These are phyloP conservation scores for Geotrichum ghanense DNA, from an alignment of 805 yeast genomes.

Conservation along the genomic window DNA sequence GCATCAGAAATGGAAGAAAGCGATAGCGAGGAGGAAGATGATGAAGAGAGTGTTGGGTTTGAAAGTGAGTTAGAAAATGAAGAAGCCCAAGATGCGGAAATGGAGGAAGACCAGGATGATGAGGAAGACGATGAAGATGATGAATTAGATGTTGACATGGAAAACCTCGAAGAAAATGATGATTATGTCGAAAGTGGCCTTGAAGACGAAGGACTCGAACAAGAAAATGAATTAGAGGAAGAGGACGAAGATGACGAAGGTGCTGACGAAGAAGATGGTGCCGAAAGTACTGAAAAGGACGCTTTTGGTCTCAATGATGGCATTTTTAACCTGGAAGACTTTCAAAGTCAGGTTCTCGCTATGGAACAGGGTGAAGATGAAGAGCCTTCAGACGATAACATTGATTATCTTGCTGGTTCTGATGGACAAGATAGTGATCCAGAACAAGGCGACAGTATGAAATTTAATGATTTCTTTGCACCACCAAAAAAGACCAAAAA, in stretches of 20 bases:
- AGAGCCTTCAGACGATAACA: slow-evolving; percentile 35
- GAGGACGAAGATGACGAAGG: slow-evolving; percentile 14
- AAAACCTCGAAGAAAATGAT: slow-evolving; percentile 7
- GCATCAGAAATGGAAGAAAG: slow-evolving; percentile 21
- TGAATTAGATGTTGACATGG: slow-evolving; percentile 10
- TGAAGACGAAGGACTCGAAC: slow-evolving; percentile 10
- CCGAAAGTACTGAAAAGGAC: slow-evolving; percentile 3
- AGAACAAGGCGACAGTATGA: slow-evolving; percentile 32
- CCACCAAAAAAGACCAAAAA: slow-evolving; percentile 18
- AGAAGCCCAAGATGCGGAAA: slow-evolving; percentile 7
- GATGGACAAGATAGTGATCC: slow-evolving; percentile 31
- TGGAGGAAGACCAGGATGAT: slow-evolving; percentile 8
- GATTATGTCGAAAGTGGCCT: slow-evolving; percentile 7
- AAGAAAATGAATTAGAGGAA: slow-evolving; percentile 11
- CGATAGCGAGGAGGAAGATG: slow-evolving; percentile 16
- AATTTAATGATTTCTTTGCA: slow-evolving; percentile 30
- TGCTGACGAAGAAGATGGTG: slow-evolving; percentile 14
- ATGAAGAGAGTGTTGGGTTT: slow-evolving; percentile 9
- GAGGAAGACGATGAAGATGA: not conserved
- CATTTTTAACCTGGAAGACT: slow-evolving; percentile 75
- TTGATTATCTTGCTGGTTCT: slow-evolving; percentile 33
- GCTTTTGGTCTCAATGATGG: slow-evolving; percentile 54
- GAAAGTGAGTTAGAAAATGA: slow-evolving; percentile 7
- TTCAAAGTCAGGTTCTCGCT: slow-evolving; percentile 61
- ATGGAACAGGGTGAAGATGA: slow-evolving; percentile 39